Evolutionary conservation across 1,284 basidiomycete species (phyloP).

Genomic region (Lentinula novae-zelandiae): DNA sequence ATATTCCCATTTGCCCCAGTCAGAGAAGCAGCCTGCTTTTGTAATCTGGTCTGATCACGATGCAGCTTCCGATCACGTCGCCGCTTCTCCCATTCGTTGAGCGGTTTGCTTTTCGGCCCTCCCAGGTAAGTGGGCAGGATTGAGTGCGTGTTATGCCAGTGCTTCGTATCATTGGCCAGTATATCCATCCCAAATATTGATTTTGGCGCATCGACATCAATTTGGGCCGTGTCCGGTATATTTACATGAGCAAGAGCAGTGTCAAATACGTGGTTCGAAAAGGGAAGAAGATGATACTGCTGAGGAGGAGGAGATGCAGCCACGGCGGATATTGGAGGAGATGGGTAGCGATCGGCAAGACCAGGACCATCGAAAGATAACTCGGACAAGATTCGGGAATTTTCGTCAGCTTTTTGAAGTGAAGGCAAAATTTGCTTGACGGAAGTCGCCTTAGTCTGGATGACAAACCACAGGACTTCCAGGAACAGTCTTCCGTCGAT

Average conservation of each 20-base stretch:
- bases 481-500: constrained; percentile 52
- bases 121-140: constrained; percentile 55
- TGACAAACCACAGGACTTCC: constrained; percentile 18
- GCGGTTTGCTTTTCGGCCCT: constrained; percentile 33
- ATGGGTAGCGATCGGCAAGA: background rate
- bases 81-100: constrained; percentile 32
- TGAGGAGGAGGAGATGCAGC: background rate
- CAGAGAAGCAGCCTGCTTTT: constrained; percentile 57
- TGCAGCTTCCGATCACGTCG: constrained; percentile 44
- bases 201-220: constrained; percentile 16
- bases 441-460: background rate
- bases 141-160: constrained; percentile 55
- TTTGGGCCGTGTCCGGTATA: constrained; percentile 23
- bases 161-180: constrained; percentile 46
- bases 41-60: constrained; percentile 50
- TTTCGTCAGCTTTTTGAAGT: background rate
- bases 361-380: background rate
- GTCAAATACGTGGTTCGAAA: constrained; percentile 18
- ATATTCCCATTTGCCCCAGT: constrained; percentile 55
- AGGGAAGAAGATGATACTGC: constrained; percentile 4
- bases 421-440: constrained; percentile 12
- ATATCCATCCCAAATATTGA: constrained; percentile 34
- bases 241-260: constrained; percentile 34
- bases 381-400: background rate
- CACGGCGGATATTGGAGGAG: background rate